A percentile compares a stretch with the other conserved stretches of the same genome.
Conservation (phyloP, 371 early-diverging fungal genomes). For the Blakeslea trispora region DNA sequence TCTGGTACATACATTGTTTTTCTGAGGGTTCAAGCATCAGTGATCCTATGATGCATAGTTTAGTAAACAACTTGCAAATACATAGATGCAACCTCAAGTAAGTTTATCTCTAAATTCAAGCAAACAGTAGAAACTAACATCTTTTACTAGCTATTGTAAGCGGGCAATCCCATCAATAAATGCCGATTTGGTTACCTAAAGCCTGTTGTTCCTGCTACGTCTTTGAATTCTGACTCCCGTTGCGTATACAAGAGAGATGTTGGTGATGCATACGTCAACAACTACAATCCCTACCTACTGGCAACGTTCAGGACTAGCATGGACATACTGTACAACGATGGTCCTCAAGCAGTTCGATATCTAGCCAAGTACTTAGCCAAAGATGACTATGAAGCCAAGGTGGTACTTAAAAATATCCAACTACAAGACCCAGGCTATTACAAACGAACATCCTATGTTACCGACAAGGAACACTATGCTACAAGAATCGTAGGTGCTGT, state of each 20-base stretch:
- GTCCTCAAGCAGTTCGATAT: constrained; percentile 1
- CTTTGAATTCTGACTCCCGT: too few relatives aligned
- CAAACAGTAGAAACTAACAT: too few relatives aligned
- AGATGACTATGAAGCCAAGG: neutral
- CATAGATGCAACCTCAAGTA: constrained; percentile 5
- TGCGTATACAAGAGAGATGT: constrained; percentile 1
- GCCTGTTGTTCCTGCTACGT: too few relatives aligned
- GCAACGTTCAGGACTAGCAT: neutral
- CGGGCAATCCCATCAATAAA: neutral
- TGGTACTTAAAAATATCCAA: neutral
- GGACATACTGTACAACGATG: constrained; percentile 12
- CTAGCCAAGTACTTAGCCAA: constrained; percentile 13
- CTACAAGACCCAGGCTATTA: neutral
- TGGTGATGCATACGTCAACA: neutral
- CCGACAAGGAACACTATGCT: neutral
- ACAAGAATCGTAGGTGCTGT: constrained; percentile 3
- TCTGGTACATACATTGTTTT: neutral
- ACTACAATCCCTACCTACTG: constrained; percentile 8
- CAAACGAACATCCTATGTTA: neutral
- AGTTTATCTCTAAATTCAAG: too few relatives aligned
- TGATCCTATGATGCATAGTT: constrained; percentile 4
- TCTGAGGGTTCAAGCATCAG: neutral
- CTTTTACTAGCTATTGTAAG: constrained; percentile 1
- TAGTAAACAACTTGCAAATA: constrained; percentile 1
- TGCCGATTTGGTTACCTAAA: constrained; percentile 5